Evolutionary conservation across 73 alveolate species (phyloP), one percentile per base, ranked within the genome.

Genomic region (Paramecium octaurelia): DNA sequence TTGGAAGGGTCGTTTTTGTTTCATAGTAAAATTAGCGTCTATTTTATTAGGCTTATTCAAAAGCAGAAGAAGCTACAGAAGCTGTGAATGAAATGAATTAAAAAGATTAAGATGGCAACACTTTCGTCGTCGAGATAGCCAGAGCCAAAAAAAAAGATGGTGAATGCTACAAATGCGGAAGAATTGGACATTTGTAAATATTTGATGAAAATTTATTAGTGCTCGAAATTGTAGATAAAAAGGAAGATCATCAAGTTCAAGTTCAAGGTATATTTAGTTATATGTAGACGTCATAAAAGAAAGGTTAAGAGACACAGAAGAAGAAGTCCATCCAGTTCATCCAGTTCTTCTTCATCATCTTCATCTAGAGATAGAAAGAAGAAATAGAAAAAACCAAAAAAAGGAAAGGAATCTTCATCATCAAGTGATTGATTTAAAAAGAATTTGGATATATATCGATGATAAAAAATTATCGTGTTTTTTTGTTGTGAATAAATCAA

Each of bases 1-100:
- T 36, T 75, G 88, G 88, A 75, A 75, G 59, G 88, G 88, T 34
- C 58, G 88, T 10, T 75, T 75, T 75, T 75, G 88, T 36, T 75
- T 75, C 31, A 75, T 75, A 36, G 88, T 75, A 75, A 31, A 75
- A 34, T 21, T 14, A 34, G 69, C 35, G 42, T 36, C 42, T 34
- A 21, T 31, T 21, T 34, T n/a, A 75, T 36, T 21, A 75, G 57
- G 88, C 88, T 34, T 75, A 75, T 75, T 29, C 88, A 34, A 75
- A 75, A 36, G 27, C 35, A 16, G 59, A 36, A 21, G 88, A 75
- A 44, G 88, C 88, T 9, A 21, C 57, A 40, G 88, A 34, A n/a
- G 88, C 88, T 12, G 88, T 75, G 59, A 75, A 36, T 21, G 68
- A 29, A n/a, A 54, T 54, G 69, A 54, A 54, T 31, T 12, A 75